These are phyloP conservation scores for Backusella tuberculispora DNA, from an alignment of 192 early-diverging fungal species.

Conservation along the genomic window DNA sequence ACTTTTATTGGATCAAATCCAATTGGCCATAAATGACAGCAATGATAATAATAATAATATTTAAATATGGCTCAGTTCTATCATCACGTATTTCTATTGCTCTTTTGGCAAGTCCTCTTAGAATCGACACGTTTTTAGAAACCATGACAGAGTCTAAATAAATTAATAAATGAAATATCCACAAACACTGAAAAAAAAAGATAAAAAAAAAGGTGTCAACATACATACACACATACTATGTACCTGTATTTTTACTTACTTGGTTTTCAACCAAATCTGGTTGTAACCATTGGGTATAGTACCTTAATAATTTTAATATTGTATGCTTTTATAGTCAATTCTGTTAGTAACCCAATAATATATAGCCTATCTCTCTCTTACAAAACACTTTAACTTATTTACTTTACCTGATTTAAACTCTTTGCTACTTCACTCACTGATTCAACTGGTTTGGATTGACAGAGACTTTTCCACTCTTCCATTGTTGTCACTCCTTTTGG, in stretches of 20 bases:
- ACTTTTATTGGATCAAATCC: constrained; percentile 29
- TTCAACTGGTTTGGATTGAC: constrained; percentile 6
- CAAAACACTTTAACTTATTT: background rate
- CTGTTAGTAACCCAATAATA: background rate
- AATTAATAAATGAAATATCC: constrained; percentile 48
- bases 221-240: background rate
- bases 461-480: background rate
- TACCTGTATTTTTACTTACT: background rate
- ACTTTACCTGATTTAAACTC: constrained; percentile 12
- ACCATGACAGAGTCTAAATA: constrained; percentile 49
- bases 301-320: constrained; percentile 10
- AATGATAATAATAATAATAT: constrained; percentile 53
- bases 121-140: constrained; percentile 43
- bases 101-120: constrained; percentile 48
- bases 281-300: constrained; percentile 21
- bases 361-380: background rate
- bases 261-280: background rate
- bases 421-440: background rate
- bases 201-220: background rate
- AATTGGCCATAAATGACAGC: constrained; percentile 45
- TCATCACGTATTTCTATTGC: constrained; percentile 41
- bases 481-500: constrained; percentile 4
- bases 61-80: constrained; percentile 37
- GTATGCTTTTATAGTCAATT: background rate
- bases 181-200: constrained; percentile 28